Base-by-base conservation (phyloP, 2,329 filamentous ascomycete genomes). In the Nigrospora sphaerica region DNA sequence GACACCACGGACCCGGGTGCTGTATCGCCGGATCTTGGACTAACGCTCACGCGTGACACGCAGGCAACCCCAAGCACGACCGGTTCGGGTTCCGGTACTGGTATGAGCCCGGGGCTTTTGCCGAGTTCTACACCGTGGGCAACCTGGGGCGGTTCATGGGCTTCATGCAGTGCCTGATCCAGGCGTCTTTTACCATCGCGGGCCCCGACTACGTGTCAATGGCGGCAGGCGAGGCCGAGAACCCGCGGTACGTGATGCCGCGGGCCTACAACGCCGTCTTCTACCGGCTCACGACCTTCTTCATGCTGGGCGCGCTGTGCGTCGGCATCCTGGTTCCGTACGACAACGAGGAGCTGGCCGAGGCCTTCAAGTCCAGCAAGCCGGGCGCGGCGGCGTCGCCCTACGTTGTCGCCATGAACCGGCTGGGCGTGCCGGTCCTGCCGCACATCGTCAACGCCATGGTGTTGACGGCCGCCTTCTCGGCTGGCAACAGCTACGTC, bases 221-320 rank as follows among this genome's bases (percentile, higher is more conserved):
- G 75, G 71, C 77, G 5, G 84, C 85, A 3, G 84, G 82, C 16
- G 86, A 89, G 62, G 77, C 85, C 1, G 77, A 85, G 55, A 85
- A 88, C 54, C 85, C 86, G 0, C 80, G 85, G 14, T 67, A 67
- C 16, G 77, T 84, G 17, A 79, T 93, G 63, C 86, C 86, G 0
- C 80, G 77, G 36, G 87, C 87, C 1, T 90, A 81, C 65, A 88
- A 88, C 49, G 81, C 84, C 42, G 86, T 91, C 1, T 90, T 91
- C 62, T 90, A 87, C 63, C 83, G 88, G 32, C 69, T 92, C 32
- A 84, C 84, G 0, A 69, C 78, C 2, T 91, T 92, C 63, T 91
- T 90, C 66, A 77, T 88, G 35, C 75, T 89, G 2, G 86, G 86
- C 2, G 81, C 85, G 0, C 72, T 93, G 2, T 80, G 78, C 17